Evolutionary conservation across 73 alveolate species (phyloP), one percentile per base, ranked within the genome.

Genomic region (Strombidium stylifer): DNA sequence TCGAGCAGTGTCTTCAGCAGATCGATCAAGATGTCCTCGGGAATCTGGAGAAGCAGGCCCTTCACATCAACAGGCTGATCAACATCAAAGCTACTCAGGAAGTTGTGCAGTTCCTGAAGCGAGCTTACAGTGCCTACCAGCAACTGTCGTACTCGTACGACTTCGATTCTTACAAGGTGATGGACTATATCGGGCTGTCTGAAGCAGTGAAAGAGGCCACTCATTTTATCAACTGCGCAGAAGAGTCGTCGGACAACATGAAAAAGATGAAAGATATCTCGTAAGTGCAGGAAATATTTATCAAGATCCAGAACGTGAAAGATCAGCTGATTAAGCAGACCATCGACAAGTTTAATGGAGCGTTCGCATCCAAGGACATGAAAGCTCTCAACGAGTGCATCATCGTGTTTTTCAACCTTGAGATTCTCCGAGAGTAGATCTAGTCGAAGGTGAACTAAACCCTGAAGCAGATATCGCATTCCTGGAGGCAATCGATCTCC

Each of bases 391-490:
- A 49, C 2, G 23, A 35, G 39, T 53, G 75, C 7, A 70, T 76
- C 16, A 52, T 65, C 24, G 52, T 66, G 15, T 76, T 76, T 62
- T 76, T 76, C 40, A 76, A 76, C 40, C 69, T 76, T 1, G 88
- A 76, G 36, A 54, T 53, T 25, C 76, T 76, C 20, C 64, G 60
- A 23, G 88, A 76, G 18, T 14, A 60, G 42, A 51, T 76, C 23
- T 62, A 76, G 31, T 55, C 52, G 11, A 70, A 54, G 25, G 88
- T 70, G 39, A 76, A 76, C 32, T 15, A 30, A 24, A 64, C 77
- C 2, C 72, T 76, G 31, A 65, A 70, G 40, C 32, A 60, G 5
- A 46, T 76, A 1, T 76, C 65, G 34, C 37, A 47, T 12, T 35
- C 27, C 10, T 76, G 88, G 88, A 76, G 65, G 52, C 35, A 15